Evolutionary conservation across 2,329 filamentous ascomycete genomes (phyloP).

Genomic region (Xylariaceae sp.): DNA sequence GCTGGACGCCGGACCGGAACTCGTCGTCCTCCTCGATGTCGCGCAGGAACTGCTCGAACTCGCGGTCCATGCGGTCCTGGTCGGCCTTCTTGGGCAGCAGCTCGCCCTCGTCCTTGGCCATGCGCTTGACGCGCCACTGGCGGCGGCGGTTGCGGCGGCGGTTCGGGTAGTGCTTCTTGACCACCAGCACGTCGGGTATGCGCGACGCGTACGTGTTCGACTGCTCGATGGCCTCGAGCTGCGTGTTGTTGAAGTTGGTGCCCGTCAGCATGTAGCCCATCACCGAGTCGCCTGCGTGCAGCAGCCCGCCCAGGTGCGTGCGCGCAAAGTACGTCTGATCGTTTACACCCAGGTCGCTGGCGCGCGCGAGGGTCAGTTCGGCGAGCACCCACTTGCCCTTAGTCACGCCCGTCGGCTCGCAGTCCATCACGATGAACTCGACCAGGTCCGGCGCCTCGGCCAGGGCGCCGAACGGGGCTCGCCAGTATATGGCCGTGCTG

Average conservation of each 20-base stretch:
- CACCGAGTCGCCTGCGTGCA: constrained; percentile 84
- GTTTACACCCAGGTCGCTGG: constrained; percentile 78
- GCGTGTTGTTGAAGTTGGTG: constrained; percentile 30
- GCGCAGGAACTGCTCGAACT: constrained; percentile 95
- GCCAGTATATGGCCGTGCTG: constrained; percentile 78
- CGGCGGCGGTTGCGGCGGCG: constrained; percentile 76
- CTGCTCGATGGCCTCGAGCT: constrained; percentile 55
- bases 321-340: constrained; percentile 83
- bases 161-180: constrained; percentile 89
- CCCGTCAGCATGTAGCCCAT: constrained; percentile 90
- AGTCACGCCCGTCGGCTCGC: constrained; percentile 67
- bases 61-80: constrained; percentile 78
- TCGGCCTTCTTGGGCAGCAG: constrained; percentile 80
- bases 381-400: constrained; percentile 79
- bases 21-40: constrained; percentile 96
- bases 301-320: constrained; percentile 78
- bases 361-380: constrained; percentile 80
- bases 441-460: constrained; percentile 78
- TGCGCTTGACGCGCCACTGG: constrained; percentile 92
- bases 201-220: constrained; percentile 67
- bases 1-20: constrained; percentile 69
- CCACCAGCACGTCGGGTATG: constrained; percentile 86
- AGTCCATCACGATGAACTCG: constrained; percentile 93
- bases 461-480: constrained; percentile 74
- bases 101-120: constrained; percentile 84